phyloP scores from a whole-genome alignment of 345 rosid species.

The Combretum micranthum region DNA sequence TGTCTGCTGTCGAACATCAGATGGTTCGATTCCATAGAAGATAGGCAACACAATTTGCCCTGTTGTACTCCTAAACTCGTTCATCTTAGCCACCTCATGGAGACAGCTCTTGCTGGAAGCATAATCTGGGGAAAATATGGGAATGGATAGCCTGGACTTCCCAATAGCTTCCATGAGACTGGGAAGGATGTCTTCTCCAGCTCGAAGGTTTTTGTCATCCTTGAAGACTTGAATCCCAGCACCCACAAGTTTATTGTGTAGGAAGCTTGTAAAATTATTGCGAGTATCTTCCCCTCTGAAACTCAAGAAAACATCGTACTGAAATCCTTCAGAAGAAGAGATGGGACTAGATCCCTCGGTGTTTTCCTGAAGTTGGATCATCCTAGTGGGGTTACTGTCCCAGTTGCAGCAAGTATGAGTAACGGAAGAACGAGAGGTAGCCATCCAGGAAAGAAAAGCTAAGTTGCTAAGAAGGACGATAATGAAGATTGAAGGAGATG shows the following conservation, averaged over 20 bases:
- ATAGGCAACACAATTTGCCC: too few species aligned
- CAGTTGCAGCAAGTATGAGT: too few species aligned
- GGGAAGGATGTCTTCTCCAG: neutral
- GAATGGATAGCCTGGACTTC: neutral
- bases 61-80: neutral
- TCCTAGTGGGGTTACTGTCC: too few species aligned
- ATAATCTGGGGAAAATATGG: neutral
- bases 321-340: too few species aligned
- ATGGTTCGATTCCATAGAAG: neutral
- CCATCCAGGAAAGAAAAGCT: too few species aligned
- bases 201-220: neutral
- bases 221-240: neutral
- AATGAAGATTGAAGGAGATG: too few species aligned
- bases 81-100: neutral
- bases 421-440: too few species aligned
- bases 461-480: too few species aligned
- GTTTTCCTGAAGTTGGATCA: too few species aligned
- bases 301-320: neutral
- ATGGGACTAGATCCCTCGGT: too few species aligned
- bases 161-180: neutral
- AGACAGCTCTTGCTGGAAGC: too few species aligned
- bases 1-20: neutral
- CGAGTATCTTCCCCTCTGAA: neutral
- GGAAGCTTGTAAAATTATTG: neutral
- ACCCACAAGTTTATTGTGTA: neutral